phyloP scores from a whole-genome alignment of 495 filamentous ascomycete genomes.

The Jackrogersella multiformis region DNA sequence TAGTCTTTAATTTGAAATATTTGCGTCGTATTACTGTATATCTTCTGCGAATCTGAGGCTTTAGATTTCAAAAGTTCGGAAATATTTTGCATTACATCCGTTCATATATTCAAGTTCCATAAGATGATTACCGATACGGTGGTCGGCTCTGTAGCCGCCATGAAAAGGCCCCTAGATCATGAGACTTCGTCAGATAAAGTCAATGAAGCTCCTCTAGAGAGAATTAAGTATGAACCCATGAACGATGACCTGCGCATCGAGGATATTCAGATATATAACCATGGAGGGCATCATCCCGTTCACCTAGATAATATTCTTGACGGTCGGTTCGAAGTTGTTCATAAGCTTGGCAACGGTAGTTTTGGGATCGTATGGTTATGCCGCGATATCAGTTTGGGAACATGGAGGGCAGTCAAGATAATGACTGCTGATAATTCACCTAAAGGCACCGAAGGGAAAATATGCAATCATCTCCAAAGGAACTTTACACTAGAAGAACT shows the following conservation, averaged over 20 bases:
- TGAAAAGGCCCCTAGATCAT: not conserved
- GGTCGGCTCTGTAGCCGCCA: not conserved
- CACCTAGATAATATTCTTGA: slow-evolving; percentile 55
- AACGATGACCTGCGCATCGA: not conserved
- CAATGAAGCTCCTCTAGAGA: not conserved
- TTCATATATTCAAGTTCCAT: no score
- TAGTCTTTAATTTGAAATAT: no score
- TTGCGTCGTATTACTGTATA: no score
- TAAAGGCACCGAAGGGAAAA: slow-evolving; percentile 9
- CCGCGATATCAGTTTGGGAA: slow-evolving; percentile 48
- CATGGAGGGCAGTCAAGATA: slow-evolving; percentile 45
- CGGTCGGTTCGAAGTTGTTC: slow-evolving; percentile 56
- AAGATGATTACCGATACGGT: not conserved
- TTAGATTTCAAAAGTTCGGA: no score
- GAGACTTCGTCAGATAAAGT: not conserved
- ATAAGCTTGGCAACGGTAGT: slow-evolving; percentile 64
- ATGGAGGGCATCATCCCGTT: slow-evolving; percentile 57
- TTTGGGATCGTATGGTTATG: slow-evolving; percentile 67
- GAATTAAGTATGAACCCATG: slow-evolving; percentile 12
- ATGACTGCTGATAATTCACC: slow-evolving; percentile 29
- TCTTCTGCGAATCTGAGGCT: no score
- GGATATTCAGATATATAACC: slow-evolving; percentile 43
- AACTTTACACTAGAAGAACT: slow-evolving; percentile 2
- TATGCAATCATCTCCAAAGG: slow-evolving; percentile 6
- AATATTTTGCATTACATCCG: no score